Evolutionary conservation across 306 rosid genomes (phyloP).

Genomic region (Herpetospermum pedunculosum): DNA sequence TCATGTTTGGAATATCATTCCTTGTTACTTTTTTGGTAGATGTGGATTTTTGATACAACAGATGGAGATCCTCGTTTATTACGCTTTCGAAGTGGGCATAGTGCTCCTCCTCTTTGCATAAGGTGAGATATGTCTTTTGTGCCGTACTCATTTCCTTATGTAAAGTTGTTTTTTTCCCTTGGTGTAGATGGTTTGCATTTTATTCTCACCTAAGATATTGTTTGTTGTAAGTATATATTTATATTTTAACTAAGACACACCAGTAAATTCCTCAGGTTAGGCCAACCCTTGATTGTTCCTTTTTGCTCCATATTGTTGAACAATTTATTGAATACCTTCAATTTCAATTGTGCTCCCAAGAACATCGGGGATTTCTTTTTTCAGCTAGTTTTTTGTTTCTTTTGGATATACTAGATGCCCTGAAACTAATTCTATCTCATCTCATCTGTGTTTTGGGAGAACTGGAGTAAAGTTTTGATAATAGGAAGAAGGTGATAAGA

Average conservation of each 20-base stretch:
- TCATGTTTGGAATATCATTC: background rate
- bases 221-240: background rate
- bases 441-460: no score
- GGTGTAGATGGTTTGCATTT: background rate
- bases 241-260: background rate
- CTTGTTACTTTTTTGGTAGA: slow-evolving; percentile 27
- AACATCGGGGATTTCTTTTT: no score
- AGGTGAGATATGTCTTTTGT: slow-evolving; percentile 39
- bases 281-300: no score
- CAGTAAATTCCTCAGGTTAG: background rate
- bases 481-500: no score
- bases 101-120: slow-evolving; percentile 93
- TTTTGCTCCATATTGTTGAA: no score
- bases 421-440: no score
- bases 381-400: no score
- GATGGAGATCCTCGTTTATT: slow-evolving; percentile 89
- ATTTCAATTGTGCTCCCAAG: no score
- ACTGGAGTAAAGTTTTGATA: no score
- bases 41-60: slow-evolving; percentile 93
- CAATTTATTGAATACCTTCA: no score
- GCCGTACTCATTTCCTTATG: background rate
- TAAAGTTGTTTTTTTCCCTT: background rate
- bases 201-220: background rate
- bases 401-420: no score
- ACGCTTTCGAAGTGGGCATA: slow-evolving; percentile 85